Conservation (phyloP, 257 asterid species). For the Osmanthus fragrans region DNA sequence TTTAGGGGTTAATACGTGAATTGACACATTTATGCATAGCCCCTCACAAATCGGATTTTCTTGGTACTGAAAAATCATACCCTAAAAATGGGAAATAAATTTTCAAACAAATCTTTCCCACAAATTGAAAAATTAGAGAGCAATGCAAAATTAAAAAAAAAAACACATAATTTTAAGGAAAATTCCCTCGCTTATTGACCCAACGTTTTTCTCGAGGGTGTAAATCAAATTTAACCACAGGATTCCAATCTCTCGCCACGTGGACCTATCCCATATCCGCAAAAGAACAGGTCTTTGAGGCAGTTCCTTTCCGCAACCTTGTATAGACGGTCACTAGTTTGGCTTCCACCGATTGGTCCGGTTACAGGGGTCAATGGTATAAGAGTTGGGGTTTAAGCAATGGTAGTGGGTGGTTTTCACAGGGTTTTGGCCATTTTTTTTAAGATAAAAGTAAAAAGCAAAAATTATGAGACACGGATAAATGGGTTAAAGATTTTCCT, state of each 20-base stretch:
- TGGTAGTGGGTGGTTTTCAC: conserved; percentile 57
- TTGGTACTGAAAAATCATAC: conserved; percentile 24
- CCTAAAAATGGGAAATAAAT: conserved; percentile 9
- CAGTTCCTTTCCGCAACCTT: conserved; percentile 54
- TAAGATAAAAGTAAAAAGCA: background rate
- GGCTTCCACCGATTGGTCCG: conserved; percentile 49
- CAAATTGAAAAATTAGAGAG: conserved; percentile 2
- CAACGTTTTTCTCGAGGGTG: conserved; percentile 78
- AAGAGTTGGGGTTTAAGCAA: conserved; percentile 88
- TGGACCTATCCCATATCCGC: conserved; percentile 51
- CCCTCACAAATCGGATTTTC: conserved; percentile 29
- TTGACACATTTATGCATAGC: conserved; percentile 23
- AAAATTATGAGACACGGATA: background rate
- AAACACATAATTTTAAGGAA: conserved; percentile 30
- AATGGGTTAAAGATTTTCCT: conserved; percentile 19
- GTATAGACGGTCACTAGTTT: conserved; percentile 45
- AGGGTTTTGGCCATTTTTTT: conserved; percentile 62
- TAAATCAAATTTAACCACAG: conserved; percentile 43
- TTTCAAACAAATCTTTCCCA: conserved; percentile 26
- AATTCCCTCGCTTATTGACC: conserved; percentile 65
- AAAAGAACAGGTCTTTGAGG: conserved; percentile 72
- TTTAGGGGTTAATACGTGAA: conserved; percentile 31
- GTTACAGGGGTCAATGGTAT: conserved; percentile 71
- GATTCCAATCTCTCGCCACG: conserved; percentile 59
- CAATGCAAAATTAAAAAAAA: conserved; percentile 4